These are phyloP conservation scores for Papiliotrema nemorosa DNA, from an alignment of 1,284 basidiomycete genomes.

Conservation along the genomic window DNA sequence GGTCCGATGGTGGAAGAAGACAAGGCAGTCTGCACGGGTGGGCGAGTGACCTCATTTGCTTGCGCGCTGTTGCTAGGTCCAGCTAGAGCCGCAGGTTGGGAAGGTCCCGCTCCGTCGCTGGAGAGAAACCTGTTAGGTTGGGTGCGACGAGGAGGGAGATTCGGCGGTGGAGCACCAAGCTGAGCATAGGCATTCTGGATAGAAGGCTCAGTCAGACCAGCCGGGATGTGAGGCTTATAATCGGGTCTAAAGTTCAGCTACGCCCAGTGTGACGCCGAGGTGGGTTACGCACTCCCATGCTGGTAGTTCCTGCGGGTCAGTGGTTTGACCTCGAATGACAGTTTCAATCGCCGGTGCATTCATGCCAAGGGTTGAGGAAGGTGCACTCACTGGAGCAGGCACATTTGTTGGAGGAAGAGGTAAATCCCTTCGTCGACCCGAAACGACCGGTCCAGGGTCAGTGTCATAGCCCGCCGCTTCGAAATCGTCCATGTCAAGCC, in stretches of 20 bases:
- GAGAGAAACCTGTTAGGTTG: background rate
- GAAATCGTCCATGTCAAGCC: conserved; percentile 2
- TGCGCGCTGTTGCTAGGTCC: background rate
- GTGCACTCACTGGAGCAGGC: conserved; percentile 25
- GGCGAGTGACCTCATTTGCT: too few relatives aligned
- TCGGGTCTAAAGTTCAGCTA: conserved; percentile 25
- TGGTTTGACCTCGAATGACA: background rate
- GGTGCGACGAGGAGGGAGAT: conserved; percentile 22
- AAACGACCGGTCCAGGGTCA: conserved; percentile 1
- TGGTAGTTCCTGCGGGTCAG: conserved; percentile 27
- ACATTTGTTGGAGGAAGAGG: conserved; percentile 30
- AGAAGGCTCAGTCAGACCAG: conserved; percentile 25
- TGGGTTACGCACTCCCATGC: conserved; percentile 32
- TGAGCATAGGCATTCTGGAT: conserved; percentile 31
- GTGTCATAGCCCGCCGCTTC: conserved; percentile 6
- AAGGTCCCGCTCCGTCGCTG: too few relatives aligned
- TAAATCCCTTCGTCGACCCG: conserved; percentile 17
- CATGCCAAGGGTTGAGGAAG: background rate
- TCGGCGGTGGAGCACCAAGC: conserved; percentile 33
- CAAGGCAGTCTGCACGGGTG: background rate
- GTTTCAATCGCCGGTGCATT: background rate
- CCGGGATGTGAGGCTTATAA: conserved; percentile 35
- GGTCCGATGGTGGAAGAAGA: background rate
- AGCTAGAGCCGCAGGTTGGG: too few relatives aligned
- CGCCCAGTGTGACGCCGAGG: background rate